Percentiles rank a stretch among this genome's conserved stretches.
Conservation (phyloP, 108 stramenopile genomes). For the Craspedostauros australis region DNA sequence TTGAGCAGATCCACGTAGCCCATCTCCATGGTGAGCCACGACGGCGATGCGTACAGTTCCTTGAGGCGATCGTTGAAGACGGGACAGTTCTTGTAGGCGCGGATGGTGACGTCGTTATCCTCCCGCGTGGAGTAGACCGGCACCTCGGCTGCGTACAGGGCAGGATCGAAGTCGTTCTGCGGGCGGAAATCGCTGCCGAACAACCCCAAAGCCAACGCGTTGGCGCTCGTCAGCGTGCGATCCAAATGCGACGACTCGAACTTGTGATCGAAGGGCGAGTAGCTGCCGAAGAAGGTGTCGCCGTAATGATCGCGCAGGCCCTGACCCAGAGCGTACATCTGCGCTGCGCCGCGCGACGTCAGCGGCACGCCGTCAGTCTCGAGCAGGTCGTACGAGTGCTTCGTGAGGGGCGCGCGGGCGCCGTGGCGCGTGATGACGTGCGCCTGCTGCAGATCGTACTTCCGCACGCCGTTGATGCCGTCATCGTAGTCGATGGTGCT, state of each 20-base stretch:
- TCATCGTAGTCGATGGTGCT: too few relatives aligned
- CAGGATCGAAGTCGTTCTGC: too few relatives aligned
- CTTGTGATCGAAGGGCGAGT: conserved; percentile 11
- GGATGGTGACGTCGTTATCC: conserved; percentile 29
- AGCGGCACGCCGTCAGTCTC: conserved; percentile 15
- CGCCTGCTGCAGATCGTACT: conserved; percentile 26
- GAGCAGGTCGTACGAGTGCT: conserved; percentile 13
- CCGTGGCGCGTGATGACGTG: conserved; percentile 51
- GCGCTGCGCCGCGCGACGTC: conserved; percentile 31
- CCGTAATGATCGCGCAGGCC: conserved; percentile 26
- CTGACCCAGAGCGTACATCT: conserved; percentile 30
- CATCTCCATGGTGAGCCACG: conserved; percentile 22
- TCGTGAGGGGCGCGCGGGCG: conserved; percentile 17
- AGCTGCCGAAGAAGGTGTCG: conserved; percentile 5
- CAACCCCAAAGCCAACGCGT: conserved; percentile 36
- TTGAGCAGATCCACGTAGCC: conserved; percentile 13
- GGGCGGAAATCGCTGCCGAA: conserved; percentile 12
- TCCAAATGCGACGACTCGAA: conserved; percentile 36
- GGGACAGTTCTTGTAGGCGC: conserved; percentile 42
- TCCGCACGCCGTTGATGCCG: too few relatives aligned
- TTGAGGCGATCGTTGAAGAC: conserved; percentile 11
- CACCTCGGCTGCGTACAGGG: conserved; percentile 14
- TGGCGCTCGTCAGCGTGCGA: conserved; percentile 39
- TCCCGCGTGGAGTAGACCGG: conserved; percentile 19
- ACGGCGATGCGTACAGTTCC: conserved; percentile 15